Evolutionary conservation across 495 filamentous ascomycete genomes (phyloP).

Genomic region (Podospora tetraspora): DNA sequence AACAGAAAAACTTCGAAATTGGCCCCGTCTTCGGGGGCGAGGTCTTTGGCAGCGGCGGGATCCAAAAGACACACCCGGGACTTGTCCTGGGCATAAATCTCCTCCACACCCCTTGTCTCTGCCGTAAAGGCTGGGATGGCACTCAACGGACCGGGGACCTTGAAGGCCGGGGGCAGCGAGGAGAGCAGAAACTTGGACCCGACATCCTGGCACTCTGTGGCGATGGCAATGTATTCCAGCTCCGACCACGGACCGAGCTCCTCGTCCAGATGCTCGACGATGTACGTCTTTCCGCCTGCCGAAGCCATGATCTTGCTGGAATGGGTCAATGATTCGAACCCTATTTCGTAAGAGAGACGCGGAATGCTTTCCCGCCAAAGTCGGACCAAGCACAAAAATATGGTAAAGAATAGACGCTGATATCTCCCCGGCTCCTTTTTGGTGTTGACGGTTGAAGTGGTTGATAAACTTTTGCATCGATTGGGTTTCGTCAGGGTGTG

Average conservation of each 20-base stretch:
- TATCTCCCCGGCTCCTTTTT: not conserved
- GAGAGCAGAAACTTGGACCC: constrained; percentile 75
- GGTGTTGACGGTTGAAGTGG: not conserved
- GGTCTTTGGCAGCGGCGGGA: constrained; percentile 70
- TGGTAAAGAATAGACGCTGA: no score
- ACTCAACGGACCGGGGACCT: constrained; percentile 59
- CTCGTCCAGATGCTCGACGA: constrained; percentile 89
- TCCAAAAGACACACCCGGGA: constrained; percentile 81
- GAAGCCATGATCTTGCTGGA: constrained; percentile 13
- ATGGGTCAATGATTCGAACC: not conserved
- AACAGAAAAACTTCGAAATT: constrained; percentile 89
- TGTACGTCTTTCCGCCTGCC: constrained; percentile 55
- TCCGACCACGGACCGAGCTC: constrained; percentile 93
- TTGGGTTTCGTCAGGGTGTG: not conserved
- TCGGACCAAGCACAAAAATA: not conserved
- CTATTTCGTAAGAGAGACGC: not conserved
- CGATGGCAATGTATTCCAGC: constrained; percentile 84
- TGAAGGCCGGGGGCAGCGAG: constrained; percentile 65
- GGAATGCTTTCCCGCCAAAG: not conserved
- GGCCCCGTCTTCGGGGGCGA: constrained; percentile 76
- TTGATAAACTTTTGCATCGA: not conserved
- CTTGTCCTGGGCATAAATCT: constrained; percentile 58
- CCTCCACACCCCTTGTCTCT: constrained; percentile 69
- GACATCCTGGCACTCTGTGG: constrained; percentile 64
- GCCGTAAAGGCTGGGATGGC: constrained; percentile 56